A percentile compares a stretch with the other conserved stretches of the same genome.
These are phyloP conservation scores for Pythium guiyangense DNA, from an alignment of 352 stramenopile species.

Conservation along the genomic window DNA sequence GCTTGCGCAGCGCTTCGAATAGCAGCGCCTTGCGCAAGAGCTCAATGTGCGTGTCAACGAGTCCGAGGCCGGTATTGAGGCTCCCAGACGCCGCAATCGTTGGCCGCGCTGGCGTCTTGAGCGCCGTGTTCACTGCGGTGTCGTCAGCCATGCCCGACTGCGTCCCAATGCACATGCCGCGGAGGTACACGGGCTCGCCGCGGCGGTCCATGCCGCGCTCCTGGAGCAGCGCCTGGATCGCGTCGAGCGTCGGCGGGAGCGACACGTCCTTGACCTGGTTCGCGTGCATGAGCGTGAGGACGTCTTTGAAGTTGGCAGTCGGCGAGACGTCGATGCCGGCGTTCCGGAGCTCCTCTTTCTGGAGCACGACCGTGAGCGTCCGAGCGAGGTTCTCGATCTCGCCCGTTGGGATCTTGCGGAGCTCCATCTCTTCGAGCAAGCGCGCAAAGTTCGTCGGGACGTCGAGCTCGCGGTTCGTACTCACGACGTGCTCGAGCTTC, in stretches of 20 bases:
- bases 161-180: slow-evolving; percentile 61
- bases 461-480: slow-evolving; percentile 47
- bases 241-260: slow-evolving; percentile 29
- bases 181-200: slow-evolving; percentile 49
- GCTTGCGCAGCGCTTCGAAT: slow-evolving; percentile 60
- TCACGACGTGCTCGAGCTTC: slow-evolving; percentile 70
- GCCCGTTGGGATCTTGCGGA: slow-evolving; percentile 45
- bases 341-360: slow-evolving; percentile 51
- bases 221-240: slow-evolving; percentile 44
- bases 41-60: slow-evolving; percentile 67
- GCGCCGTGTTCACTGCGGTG: background rate
- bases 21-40: slow-evolving; percentile 55
- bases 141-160: slow-evolving; percentile 24
- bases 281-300: slow-evolving; percentile 48
- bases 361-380: slow-evolving; percentile 45
- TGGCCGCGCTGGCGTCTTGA: background rate
- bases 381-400: slow-evolving; percentile 60
- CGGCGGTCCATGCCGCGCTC: slow-evolving; percentile 55
- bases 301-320: slow-evolving; percentile 42
- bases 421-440: slow-evolving; percentile 46
- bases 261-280: slow-evolving; percentile 51
- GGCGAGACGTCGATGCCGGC: slow-evolving; percentile 38
- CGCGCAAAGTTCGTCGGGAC: slow-evolving; percentile 37
- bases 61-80: slow-evolving; percentile 48
- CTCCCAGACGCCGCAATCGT: background rate